Evolutionary conservation across 208 protist species (phyloP).

Genomic region (Porcisia deanei): DNA sequence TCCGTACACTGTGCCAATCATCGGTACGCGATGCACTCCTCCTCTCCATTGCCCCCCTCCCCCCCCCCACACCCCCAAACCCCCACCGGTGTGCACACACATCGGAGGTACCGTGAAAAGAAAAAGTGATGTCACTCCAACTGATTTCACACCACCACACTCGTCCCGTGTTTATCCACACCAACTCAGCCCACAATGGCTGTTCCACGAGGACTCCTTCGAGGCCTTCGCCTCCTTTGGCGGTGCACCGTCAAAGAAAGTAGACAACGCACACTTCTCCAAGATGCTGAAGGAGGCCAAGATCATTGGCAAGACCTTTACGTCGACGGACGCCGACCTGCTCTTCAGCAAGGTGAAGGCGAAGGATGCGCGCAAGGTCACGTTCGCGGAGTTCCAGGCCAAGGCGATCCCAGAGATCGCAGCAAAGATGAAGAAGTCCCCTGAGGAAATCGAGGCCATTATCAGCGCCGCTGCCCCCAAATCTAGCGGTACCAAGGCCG

Average conservation of each 20-base stretch:
- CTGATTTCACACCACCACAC: too few relatives aligned
- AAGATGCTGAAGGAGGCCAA: conserved; percentile 93
- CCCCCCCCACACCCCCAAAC: too few relatives aligned
- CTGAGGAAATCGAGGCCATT: conserved; percentile 63
- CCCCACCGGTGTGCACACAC: too few relatives aligned
- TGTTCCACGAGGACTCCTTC: too few relatives aligned
- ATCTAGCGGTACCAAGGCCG: conserved; percentile 79
- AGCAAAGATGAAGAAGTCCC: conserved; percentile 82
- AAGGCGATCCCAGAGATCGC: conserved; percentile 86
- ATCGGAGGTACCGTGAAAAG: too few relatives aligned
- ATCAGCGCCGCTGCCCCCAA: conserved; percentile 50
- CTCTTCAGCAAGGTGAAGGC: conserved; percentile 93
- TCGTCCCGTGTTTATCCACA: too few relatives aligned
- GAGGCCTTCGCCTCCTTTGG: conserved; percentile 91
- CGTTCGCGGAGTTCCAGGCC: conserved; percentile 62
- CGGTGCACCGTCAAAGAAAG: conserved; percentile 77
- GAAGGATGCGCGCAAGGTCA: conserved; percentile 89
- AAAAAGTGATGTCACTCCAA: too few relatives aligned
- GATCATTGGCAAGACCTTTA: conserved; percentile 91
- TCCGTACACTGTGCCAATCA: too few relatives aligned
- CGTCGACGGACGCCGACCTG: conserved; percentile 86
- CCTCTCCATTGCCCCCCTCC: too few relatives aligned
- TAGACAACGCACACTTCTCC: conserved; percentile 91
- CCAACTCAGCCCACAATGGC: too few relatives aligned
- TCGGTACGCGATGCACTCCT: too few relatives aligned